These are phyloP conservation scores for Lentinula sp. DNA, from an alignment of 768 basidiomycete genomes.

Conservation along the genomic window DNA sequence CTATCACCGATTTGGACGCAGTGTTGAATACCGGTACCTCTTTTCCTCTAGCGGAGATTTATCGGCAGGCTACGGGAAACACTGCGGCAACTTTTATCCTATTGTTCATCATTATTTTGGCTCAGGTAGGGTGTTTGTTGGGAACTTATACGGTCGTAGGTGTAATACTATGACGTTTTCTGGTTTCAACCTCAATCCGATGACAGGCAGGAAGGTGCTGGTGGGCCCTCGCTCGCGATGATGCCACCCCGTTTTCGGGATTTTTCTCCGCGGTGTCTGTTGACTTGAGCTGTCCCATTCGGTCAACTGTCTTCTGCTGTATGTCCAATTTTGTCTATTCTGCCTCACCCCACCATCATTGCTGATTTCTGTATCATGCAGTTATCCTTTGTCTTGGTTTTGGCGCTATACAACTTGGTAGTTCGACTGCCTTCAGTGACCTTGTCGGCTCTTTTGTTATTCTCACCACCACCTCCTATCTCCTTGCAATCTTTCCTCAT, in stretches of 20 bases:
- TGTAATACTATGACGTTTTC: not conserved
- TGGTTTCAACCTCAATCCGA: not conserved
- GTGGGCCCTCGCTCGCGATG: constrained; percentile 12
- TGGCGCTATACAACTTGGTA: constrained; percentile 13
- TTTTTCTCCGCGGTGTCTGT: constrained; percentile 9
- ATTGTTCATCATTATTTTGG: constrained; percentile 8
- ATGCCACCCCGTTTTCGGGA: constrained; percentile 10
- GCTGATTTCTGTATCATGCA: not conserved
- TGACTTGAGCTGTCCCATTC: constrained; percentile 10
- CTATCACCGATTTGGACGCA: constrained; percentile 12
- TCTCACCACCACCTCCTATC: constrained; percentile 13
- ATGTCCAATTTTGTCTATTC: not conserved
- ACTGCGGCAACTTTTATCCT: constrained; percentile 10
- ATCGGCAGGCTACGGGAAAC: constrained; percentile 11
- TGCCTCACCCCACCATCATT: not conserved
- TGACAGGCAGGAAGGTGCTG: constrained; percentile 9
- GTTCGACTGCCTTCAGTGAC: constrained; percentile 11
- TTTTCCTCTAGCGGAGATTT: constrained; percentile 11
- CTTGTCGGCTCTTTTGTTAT: constrained; percentile 12
- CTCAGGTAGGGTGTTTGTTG: constrained; percentile 6
- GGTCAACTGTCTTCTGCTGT: constrained; percentile 12
- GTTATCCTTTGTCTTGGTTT: constrained; percentile 9
- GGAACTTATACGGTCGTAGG: constrained; percentile 10
- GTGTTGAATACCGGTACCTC: constrained; percentile 11
- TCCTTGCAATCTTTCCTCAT: constrained; percentile 12